Conservation (phyloP, 140 eudicot genomes). For the Oenanthe javanica region DNA sequence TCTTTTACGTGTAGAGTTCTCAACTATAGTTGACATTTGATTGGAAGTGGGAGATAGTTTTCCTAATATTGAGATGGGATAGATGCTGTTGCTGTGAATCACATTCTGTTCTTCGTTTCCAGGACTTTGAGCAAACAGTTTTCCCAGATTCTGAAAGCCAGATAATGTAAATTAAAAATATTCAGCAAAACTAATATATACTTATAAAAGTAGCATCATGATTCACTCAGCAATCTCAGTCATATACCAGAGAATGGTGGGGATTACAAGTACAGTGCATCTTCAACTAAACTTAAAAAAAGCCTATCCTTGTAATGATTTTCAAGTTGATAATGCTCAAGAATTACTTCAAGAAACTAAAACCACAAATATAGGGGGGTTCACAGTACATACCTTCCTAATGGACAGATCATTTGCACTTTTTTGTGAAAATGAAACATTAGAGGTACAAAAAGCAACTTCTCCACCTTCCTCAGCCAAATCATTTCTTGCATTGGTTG, state of each 20-base stretch:
- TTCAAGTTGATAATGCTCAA: not conserved
- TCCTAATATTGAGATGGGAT: constrained; percentile 14
- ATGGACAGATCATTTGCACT: constrained; percentile 20
- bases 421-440: constrained; percentile 18
- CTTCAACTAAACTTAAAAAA: not conserved
- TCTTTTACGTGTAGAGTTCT: constrained; percentile 39
- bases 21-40: constrained; percentile 18
- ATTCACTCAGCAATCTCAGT: constrained; percentile 6
- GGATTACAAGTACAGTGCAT: not conserved
- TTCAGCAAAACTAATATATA: not conserved
- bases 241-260: not conserved
- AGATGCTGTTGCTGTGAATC: constrained; percentile 9
- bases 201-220: not conserved
- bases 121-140: constrained; percentile 35
- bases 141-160: constrained; percentile 37
- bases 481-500: constrained; percentile 8
- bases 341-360: not conserved
- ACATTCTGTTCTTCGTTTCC: constrained; percentile 19
- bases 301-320: not conserved
- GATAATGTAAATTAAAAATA: not conserved
- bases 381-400: constrained; percentile 36
- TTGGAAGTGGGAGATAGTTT: constrained; percentile 22
- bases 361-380: not conserved
- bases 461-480: constrained; percentile 12
- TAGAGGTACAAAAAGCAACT: constrained; percentile 12